Percentiles rank a stretch among this genome's conserved stretches.
phyloP scores from a whole-genome alignment of 2,329 filamentous ascomycete genomes.

The Tolypocladium cylindrosporum region DNA sequence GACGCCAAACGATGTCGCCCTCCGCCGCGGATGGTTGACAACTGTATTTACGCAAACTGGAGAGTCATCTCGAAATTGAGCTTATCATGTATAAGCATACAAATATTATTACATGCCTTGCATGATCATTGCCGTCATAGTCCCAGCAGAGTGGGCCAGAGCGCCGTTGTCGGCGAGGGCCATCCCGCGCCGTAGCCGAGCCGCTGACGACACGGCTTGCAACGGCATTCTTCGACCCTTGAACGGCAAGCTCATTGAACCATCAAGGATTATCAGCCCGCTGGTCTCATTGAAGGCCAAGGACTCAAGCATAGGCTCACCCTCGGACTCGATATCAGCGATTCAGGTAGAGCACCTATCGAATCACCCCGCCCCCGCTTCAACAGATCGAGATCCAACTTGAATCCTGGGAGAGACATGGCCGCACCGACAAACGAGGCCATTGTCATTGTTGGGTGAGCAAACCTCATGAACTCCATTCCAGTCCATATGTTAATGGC shows the following conservation, averaged over 20 bases:
- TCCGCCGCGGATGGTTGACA: too few species aligned
- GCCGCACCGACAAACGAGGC: conserved; percentile 1
- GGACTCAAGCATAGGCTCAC: background rate
- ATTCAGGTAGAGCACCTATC: background rate
- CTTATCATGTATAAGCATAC: too few species aligned
- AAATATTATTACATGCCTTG: background rate
- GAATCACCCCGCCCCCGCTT: background rate
- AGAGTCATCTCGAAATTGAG: too few species aligned
- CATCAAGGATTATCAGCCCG: too few species aligned
- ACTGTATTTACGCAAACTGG: too few species aligned
- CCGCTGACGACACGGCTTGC: background rate
- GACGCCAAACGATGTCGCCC: too few species aligned
- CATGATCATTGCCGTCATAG: background rate
- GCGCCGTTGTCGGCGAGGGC: background rate
- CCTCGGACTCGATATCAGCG: background rate
- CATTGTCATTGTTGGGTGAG: conserved; percentile 15
- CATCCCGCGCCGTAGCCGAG: background rate
- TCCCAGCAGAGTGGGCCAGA: background rate
- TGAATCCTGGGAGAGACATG: background rate
- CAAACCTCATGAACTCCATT: background rate
- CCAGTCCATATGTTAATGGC: background rate
- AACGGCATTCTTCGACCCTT: background rate
- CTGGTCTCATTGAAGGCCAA: too few species aligned
- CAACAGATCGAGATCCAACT: background rate
- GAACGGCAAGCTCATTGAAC: background rate